These are phyloP conservation scores for Saccharomyces hybrid DNA, from an alignment of 1,139 yeast species.

Conservation along the genomic window DNA sequence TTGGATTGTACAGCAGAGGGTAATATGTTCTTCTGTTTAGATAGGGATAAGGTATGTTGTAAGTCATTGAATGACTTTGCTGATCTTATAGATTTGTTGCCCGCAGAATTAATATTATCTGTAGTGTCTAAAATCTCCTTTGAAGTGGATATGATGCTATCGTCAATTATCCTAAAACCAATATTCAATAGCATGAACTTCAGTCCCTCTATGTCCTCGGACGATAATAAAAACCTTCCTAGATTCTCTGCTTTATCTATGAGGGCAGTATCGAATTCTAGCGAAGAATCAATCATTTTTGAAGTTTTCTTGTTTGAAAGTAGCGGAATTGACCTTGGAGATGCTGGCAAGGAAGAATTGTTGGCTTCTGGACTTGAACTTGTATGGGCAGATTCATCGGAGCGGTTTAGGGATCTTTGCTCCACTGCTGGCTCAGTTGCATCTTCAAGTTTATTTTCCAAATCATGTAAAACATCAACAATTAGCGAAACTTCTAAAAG, in stretches of 20 bases:
- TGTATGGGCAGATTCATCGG: neutral
- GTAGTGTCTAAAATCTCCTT: conserved; percentile 17
- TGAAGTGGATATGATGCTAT: conserved; percentile 21
- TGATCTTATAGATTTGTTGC: neutral
- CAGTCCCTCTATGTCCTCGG: conserved; percentile 39
- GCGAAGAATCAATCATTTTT: conserved; percentile 15
- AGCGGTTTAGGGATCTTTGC: neutral
- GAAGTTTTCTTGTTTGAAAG: conserved; percentile 10
- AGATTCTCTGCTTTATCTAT: conserved; percentile 31
- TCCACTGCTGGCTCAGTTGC: neutral
- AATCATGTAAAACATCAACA: conserved; percentile 41
- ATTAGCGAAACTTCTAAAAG: conserved; percentile 56
- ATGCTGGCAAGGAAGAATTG: neutral
- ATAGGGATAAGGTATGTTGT: conserved; percentile 7
- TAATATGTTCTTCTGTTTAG: neutral
- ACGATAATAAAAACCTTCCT: conserved; percentile 37
- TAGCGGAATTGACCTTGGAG: conserved; percentile 6
- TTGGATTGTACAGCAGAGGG: conserved; percentile 1
- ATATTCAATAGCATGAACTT: conserved; percentile 33
- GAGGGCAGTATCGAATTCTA: conserved; percentile 33
- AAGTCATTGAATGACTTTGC: conserved; percentile 12
- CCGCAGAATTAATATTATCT: neutral
- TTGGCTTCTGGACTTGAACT: neutral
- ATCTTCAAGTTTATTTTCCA: conserved; percentile 3
- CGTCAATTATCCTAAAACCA: conserved; percentile 25